Conservation (phyloP, 768 basidiomycete species). For the Boletus sensibilis region DNA sequence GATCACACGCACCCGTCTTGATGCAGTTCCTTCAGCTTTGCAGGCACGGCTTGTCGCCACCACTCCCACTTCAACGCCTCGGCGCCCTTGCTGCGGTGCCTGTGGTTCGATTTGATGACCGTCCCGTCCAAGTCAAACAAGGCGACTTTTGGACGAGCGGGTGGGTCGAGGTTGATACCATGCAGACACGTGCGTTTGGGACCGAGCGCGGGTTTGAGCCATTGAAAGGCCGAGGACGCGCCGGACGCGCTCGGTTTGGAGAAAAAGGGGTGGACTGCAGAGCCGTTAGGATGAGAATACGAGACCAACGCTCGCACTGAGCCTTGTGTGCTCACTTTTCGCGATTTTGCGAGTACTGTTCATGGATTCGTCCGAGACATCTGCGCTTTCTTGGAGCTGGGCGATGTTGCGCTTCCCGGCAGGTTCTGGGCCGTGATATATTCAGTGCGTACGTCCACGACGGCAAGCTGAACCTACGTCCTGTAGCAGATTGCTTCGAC, state of each 20-base stretch:
- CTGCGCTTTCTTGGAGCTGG: conserved; percentile 11
- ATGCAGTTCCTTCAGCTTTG: conserved; percentile 58
- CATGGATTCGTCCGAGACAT: conserved; percentile 19
- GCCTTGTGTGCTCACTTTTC: conserved; percentile 23
- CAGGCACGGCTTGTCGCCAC: conserved; percentile 68
- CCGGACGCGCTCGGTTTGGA: conserved; percentile 24
- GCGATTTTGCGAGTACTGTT: conserved; percentile 19
- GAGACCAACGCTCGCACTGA: not conserved
- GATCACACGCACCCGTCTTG: conserved; percentile 54
- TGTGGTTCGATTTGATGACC: conserved; percentile 54
- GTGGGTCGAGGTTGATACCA: conserved; percentile 32
- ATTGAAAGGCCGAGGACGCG: conserved; percentile 22
- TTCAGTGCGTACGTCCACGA: not conserved
- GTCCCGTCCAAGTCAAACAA: conserved; percentile 89
- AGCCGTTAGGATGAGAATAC: not conserved
- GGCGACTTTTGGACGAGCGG: conserved; percentile 57
- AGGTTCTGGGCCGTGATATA: not conserved
- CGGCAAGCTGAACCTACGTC: conserved; percentile 13
- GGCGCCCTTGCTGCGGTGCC: conserved; percentile 35
- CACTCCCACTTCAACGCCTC: conserved; percentile 47
- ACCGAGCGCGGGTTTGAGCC: conserved; percentile 37
- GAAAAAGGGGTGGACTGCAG: conserved; percentile 44
- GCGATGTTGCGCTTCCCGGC: conserved; percentile 20
- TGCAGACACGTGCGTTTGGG: conserved; percentile 37
- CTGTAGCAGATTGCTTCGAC: not conserved